A percentile compares a stretch with the other conserved stretches of the same genome.
These are phyloP conservation scores for Erodium trifolium DNA, from an alignment of 441 rosid species.

Conservation along the genomic window DNA sequence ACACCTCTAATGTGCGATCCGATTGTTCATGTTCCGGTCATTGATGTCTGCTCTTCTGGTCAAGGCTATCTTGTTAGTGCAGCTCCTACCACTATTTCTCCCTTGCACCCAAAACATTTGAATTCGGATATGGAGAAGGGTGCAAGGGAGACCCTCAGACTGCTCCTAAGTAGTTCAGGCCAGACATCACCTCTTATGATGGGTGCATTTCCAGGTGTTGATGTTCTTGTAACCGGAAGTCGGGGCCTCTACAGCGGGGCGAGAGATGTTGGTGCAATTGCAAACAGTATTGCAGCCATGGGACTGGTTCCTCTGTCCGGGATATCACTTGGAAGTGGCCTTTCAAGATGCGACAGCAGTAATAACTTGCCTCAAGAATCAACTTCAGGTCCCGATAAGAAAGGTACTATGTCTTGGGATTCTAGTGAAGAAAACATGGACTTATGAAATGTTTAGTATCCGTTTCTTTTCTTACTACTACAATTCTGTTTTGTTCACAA, in stretches of 20 bases:
- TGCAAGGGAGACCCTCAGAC: constrained; percentile 80
- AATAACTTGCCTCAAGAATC: no score
- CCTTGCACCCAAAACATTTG: constrained; percentile 29
- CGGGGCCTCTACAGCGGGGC: constrained; percentile 51
- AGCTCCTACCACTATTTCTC: constrained; percentile 59
- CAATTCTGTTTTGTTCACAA: no score
- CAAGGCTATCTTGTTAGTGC: constrained; percentile 87
- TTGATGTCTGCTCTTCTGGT: constrained; percentile 87
- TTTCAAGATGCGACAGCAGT: no score
- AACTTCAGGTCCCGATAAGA: no score
- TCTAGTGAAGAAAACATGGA: no score
- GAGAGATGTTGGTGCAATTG: constrained; percentile 39
- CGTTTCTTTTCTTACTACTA: no score
- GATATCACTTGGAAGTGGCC: no score
- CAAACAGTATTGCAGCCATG: constrained; percentile 15
- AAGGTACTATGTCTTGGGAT: no score
- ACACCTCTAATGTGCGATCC: constrained; percentile 64
- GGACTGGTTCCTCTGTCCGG: constrained; percentile 38
- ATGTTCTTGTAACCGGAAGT: constrained; percentile 36
- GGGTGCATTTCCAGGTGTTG: constrained; percentile 33
- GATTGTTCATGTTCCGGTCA: constrained; percentile 77
- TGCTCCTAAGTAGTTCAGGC: constrained; percentile 67
- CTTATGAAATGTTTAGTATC: no score
- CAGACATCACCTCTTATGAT: constrained; percentile 12
- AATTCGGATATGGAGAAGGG: constrained; percentile 49